Evolutionary conservation across 768 basidiomycete species (phyloP).

Genomic region (Psilocybe subaeruginosa): DNA sequence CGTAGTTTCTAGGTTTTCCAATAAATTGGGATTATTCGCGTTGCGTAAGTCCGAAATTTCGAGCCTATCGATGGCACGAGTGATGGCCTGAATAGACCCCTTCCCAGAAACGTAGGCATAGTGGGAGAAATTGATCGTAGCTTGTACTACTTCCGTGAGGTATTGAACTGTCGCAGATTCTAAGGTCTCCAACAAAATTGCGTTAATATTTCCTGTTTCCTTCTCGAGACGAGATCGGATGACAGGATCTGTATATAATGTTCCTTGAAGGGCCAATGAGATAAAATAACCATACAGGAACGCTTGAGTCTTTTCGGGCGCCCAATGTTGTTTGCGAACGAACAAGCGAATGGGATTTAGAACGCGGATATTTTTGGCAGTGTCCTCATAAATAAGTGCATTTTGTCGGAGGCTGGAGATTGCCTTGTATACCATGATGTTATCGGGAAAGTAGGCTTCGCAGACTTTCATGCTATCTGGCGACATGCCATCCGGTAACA

Average conservation of each 20-base stretch:
- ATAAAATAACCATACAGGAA: slow-evolving; percentile 26
- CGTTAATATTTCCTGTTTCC: slow-evolving; percentile 28
- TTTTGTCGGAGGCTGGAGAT: slow-evolving; percentile 29
- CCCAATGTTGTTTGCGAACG: slow-evolving; percentile 22
- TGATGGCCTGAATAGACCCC: slow-evolving; percentile 21
- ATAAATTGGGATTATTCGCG: not conserved
- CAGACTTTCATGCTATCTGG: slow-evolving; percentile 17
- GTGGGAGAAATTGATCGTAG: slow-evolving; percentile 25
- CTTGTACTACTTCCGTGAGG: slow-evolving; percentile 19
- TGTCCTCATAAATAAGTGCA: slow-evolving; percentile 25
- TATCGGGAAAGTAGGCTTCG: slow-evolving; percentile 20
- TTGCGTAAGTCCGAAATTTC: not conserved
- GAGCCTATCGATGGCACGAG: slow-evolving; percentile 21
- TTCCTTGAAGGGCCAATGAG: slow-evolving; percentile 18
- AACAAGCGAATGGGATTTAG: slow-evolving; percentile 32
- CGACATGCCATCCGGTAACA: slow-evolving; percentile 32
- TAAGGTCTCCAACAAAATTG: slow-evolving; percentile 23
- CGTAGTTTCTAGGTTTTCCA: not conserved
- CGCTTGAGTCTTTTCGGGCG: slow-evolving; percentile 16
- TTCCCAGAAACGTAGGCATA: slow-evolving; percentile 26
- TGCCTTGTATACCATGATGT: slow-evolving; percentile 22
- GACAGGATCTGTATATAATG: slow-evolving; percentile 1
- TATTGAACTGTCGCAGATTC: slow-evolving; percentile 6
- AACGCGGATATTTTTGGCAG: slow-evolving; percentile 21
- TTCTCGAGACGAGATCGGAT: slow-evolving; percentile 17